These are phyloP conservation scores for Ambrosiella beaveri DNA, from an alignment of 2,329 filamentous ascomycete species.

Conservation along the genomic window DNA sequence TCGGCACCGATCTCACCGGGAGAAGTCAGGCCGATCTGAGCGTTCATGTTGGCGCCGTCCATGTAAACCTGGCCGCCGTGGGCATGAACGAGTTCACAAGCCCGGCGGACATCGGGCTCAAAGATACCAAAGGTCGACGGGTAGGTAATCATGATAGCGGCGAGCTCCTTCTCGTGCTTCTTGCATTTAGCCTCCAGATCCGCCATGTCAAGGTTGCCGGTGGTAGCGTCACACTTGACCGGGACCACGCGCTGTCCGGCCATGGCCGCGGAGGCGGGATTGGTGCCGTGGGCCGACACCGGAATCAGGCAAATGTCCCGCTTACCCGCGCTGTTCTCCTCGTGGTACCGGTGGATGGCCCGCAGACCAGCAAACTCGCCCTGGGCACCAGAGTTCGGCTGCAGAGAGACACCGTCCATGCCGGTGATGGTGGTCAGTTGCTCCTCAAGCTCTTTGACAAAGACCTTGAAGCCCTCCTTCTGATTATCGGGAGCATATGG, in stretches of 20 bases:
- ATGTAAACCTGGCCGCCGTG: slow-evolving; percentile 92
- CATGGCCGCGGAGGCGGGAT: slow-evolving; percentile 90
- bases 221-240: slow-evolving; percentile 74
- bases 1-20: slow-evolving; percentile 91
- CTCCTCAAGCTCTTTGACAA: slow-evolving; percentile 55
- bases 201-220: slow-evolving; percentile 73
- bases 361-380: slow-evolving; percentile 85
- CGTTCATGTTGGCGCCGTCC: slow-evolving; percentile 98
- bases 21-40: slow-evolving; percentile 87
- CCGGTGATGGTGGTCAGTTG: slow-evolving; percentile 74
- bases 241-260: slow-evolving; percentile 86
- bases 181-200: slow-evolving; percentile 80
- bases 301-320: slow-evolving; percentile 89
- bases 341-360: slow-evolving; percentile 70
- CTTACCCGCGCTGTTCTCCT: slow-evolving; percentile 48
- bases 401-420: slow-evolving; percentile 75
- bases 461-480: slow-evolving; percentile 47
- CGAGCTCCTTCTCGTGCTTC: slow-evolving; percentile 70
- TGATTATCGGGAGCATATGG: slow-evolving; percentile 54
- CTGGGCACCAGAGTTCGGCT: slow-evolving; percentile 91
- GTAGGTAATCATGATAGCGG: slow-evolving; percentile 93
- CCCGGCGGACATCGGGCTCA: slow-evolving; percentile 73
- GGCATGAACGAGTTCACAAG: slow-evolving; percentile 69
- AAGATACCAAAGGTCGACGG: slow-evolving; percentile 91
- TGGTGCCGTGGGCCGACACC: slow-evolving; percentile 87